Percentiles rank a stretch among this genome's conserved stretches.
These are phyloP conservation scores for Starmerella cellae DNA, from an alignment of 805 yeast species.

Conservation along the genomic window DNA sequence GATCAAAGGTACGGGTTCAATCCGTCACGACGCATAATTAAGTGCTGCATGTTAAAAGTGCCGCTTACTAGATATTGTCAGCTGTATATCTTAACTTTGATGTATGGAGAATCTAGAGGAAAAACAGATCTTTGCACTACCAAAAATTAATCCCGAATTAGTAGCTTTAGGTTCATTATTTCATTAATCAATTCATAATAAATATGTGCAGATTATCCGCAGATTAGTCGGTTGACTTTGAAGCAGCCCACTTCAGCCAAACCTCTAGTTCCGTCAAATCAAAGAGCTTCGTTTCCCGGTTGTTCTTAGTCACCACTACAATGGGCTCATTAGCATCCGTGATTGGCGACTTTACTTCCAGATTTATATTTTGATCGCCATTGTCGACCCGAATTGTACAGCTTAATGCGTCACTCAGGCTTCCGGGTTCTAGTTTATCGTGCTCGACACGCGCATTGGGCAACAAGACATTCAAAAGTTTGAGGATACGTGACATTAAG, in stretches of 20 bases:
- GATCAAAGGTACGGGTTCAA: no score
- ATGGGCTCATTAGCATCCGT: constrained; percentile 4
- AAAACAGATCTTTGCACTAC: no score
- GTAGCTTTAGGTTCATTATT: no score
- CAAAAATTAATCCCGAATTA: no score
- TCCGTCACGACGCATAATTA: no score
- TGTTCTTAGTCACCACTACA: not conserved
- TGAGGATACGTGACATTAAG: constrained; percentile 13
- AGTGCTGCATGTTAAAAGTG: no score
- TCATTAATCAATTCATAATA: no score
- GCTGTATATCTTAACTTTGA: no score
- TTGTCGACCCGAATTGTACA: not conserved
- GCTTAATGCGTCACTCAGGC: constrained; percentile 4
- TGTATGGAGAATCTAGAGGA: no score
- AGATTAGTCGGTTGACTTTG: no score
- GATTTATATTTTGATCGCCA: not conserved
- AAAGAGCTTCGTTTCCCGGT: constrained; percentile 19
- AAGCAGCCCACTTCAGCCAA: constrained; percentile 26
- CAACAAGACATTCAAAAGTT: constrained; percentile 18
- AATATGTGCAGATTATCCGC: not conserved
- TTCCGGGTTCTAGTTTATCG: not conserved
- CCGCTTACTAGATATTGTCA: no score
- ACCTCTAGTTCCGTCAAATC: constrained; percentile 28
- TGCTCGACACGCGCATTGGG: constrained; percentile 7
- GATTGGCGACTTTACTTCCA: constrained; percentile 10